These are phyloP conservation scores for Sedum album DNA, from an alignment of 164 flowering plant genomes.

Conservation along the genomic window DNA sequence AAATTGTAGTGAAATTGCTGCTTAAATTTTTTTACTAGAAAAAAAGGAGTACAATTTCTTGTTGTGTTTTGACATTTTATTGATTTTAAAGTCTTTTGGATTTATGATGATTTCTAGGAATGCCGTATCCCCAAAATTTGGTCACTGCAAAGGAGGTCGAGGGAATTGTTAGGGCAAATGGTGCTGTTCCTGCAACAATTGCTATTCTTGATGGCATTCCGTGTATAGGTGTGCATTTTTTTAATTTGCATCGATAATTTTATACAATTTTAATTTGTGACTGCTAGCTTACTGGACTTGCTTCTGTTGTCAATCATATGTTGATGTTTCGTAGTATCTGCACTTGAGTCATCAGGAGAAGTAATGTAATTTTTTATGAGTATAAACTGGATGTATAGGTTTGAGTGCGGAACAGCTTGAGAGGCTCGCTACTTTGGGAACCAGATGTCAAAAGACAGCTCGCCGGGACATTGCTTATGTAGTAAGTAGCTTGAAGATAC, in stretches of 20 bases:
- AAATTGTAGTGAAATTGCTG: neutral
- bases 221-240: slow-evolving; percentile 50
- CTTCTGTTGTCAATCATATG: neutral
- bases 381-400: slow-evolving; percentile 30
- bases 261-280: too few species aligned
- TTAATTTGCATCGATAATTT: too few species aligned
- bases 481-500: slow-evolving; percentile 36
- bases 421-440: slow-evolving; percentile 65
- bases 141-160: slow-evolving; percentile 78
- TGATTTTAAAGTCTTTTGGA: neutral
- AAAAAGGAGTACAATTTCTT: neutral
- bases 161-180: slow-evolving; percentile 63
- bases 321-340: neutral
- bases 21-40: neutral
- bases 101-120: slow-evolving; percentile 33
- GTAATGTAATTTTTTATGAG: slow-evolving; percentile 27
- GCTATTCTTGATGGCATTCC: slow-evolving; percentile 89
- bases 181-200: slow-evolving; percentile 90
- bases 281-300: neutral
- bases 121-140: slow-evolving; percentile 92
- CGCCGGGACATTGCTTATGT: slow-evolving; percentile 89
- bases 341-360: neutral
- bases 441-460: slow-evolving; percentile 71
- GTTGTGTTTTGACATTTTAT: neutral
- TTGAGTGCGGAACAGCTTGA: slow-evolving; percentile 57